These are phyloP conservation scores for Astrothelium macrocarpum DNA, from an alignment of 495 filamentous ascomycete species.

Conservation along the genomic window DNA sequence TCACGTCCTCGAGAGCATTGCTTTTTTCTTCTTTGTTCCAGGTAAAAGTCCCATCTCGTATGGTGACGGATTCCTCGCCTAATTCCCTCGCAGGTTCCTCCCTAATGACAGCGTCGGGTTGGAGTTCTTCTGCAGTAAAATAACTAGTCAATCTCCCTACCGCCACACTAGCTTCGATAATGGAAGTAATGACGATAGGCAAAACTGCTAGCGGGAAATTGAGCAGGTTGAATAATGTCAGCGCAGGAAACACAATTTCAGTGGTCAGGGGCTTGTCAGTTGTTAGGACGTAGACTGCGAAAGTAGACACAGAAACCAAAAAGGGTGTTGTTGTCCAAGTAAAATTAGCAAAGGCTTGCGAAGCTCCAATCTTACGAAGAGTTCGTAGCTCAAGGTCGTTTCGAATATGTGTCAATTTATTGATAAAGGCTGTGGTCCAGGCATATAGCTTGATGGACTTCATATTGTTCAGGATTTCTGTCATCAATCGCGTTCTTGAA, in stretches of 20 bases:
- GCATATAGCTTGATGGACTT: conserved; percentile 99
- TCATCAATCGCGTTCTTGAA: conserved; percentile 81
- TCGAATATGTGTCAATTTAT: conserved; percentile 86
- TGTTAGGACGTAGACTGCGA: conserved; percentile 86
- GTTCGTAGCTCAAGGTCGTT: conserved; percentile 95
- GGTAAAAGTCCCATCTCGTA: conserved; percentile 82
- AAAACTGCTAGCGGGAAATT: conserved; percentile 92
- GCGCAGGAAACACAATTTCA: conserved; percentile 88
- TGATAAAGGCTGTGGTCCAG: conserved; percentile 95
- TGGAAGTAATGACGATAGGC: conserved; percentile 94
- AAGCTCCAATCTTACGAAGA: conserved; percentile 87
- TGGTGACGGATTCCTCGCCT: conserved; percentile 75
- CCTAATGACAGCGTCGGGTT: conserved; percentile 66
- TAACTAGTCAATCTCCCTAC: conserved; percentile 77
- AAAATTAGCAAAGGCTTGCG: conserved; percentile 90
- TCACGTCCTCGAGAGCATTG: conserved; percentile 62
- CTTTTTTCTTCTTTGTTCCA: conserved; percentile 72
- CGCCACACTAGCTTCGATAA: conserved; percentile 93
- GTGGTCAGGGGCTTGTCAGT: conserved; percentile 73
- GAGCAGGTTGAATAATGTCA: conserved; percentile 86
- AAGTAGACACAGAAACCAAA: conserved; percentile 94
- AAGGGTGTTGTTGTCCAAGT: conserved; percentile 99
- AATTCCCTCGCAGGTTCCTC: conserved; percentile 56
- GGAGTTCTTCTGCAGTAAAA: conserved; percentile 81
- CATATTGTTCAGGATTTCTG: conserved; percentile 98